These are phyloP conservation scores for Arthrinium phaeospermum DNA, from an alignment of 2,329 filamentous ascomycete species.

Conservation along the genomic window DNA sequence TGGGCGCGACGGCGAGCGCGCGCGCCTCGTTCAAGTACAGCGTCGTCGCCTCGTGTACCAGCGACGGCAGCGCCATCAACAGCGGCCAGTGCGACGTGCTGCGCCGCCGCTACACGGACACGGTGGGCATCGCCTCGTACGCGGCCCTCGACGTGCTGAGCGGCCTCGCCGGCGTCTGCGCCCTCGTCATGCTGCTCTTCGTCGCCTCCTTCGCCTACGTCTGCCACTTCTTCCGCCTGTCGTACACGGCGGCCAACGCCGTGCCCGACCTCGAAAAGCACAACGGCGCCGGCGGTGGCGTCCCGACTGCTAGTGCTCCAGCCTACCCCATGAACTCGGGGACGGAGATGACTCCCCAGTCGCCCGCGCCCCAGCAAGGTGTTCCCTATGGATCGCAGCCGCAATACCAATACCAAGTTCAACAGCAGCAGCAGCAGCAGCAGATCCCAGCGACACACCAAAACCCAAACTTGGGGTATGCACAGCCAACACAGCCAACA, in stretches of 20 bases:
- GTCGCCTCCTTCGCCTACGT: slow-evolving; percentile 39
- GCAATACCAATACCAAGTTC: slow-evolving; percentile 24
- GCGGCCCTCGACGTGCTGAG: slow-evolving; percentile 43
- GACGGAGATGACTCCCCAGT: slow-evolving; percentile 21
- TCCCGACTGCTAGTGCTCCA: slow-evolving; percentile 1
- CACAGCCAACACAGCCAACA: slow-evolving; percentile 25
- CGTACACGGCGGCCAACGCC: slow-evolving; percentile 24
- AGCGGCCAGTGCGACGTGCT: slow-evolving; percentile 43
- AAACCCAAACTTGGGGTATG: not conserved
- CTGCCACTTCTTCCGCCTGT: slow-evolving; percentile 39
- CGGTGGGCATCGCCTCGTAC: slow-evolving; percentile 41
- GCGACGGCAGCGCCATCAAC: slow-evolving; percentile 47
- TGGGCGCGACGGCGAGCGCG: slow-evolving; percentile 46
- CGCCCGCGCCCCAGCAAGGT: slow-evolving; percentile 25
- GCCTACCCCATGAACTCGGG: not conserved
- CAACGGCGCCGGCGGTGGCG: not conserved
- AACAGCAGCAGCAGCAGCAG: slow-evolving; percentile 24
- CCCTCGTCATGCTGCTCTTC: slow-evolving; percentile 43
- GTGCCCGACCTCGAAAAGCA: slow-evolving; percentile 28
- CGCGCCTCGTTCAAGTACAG: slow-evolving; percentile 43
- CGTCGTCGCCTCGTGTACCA: slow-evolving; percentile 39
- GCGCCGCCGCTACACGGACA: slow-evolving; percentile 30
- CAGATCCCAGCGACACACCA: slow-evolving; percentile 17
- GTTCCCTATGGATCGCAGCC: slow-evolving; percentile 1
- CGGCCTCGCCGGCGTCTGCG: slow-evolving; percentile 50